These are phyloP conservation scores for Mycena polygramma DNA, from an alignment of 768 basidiomycete species.

Conservation along the genomic window DNA sequence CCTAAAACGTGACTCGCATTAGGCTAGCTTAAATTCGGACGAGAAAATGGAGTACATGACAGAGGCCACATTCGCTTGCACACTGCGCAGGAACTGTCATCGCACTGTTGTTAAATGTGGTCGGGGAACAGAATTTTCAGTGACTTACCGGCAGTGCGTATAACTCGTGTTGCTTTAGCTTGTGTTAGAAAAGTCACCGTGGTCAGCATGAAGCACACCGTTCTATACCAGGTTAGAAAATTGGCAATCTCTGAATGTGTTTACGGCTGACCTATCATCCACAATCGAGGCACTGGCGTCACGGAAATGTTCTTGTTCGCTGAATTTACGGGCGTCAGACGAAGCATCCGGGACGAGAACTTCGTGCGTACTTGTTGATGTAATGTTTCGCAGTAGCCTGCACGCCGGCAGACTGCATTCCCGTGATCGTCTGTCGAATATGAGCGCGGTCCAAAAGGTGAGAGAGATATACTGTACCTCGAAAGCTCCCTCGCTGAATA, in stretches of 20 bases:
- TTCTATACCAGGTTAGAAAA: slow-evolving; percentile 39
- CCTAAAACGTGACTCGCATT: slow-evolving; percentile 8
- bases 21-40: neutral
- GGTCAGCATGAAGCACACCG: slow-evolving; percentile 43
- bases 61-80: slow-evolving; percentile 32
- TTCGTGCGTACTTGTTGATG: slow-evolving; percentile 54
- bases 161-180: slow-evolving; percentile 64
- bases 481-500: slow-evolving; percentile 59
- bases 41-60: slow-evolving; percentile 24
- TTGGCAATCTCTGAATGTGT: neutral
- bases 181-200: neutral
- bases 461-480: slow-evolving; percentile 4
- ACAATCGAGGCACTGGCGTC: slow-evolving; percentile 56
- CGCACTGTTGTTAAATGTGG: neutral
- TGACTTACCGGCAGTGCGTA: slow-evolving; percentile 63
- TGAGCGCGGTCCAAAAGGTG: slow-evolving; percentile 17
- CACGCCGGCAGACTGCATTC: slow-evolving; percentile 67
- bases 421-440: slow-evolving; percentile 55
- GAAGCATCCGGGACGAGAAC: neutral
- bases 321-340: neutral
- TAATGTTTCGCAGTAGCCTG: slow-evolving; percentile 61
- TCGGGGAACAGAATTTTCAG: too few species aligned
- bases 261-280: slow-evolving; percentile 54
- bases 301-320: slow-evolving; percentile 63
- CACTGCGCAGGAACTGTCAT: slow-evolving; percentile 33